Base-by-base conservation (phyloP, 139 green algal genomes). In the Haematococcus sp. region DNA sequence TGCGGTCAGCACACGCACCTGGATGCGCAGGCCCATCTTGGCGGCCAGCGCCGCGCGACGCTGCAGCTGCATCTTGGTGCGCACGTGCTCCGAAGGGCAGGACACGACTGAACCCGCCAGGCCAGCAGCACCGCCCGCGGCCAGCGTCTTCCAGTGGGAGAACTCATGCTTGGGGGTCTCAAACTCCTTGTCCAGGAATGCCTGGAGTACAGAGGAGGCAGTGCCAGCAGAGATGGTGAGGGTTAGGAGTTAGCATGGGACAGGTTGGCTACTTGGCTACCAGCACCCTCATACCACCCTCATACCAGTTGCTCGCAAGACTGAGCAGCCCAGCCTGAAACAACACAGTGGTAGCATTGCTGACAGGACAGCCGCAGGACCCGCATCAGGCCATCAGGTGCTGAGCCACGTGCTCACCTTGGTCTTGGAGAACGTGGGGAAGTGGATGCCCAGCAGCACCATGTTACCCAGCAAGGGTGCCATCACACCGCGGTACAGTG, bases 31-130 rank as follows among this genome's bases (percentile, higher is more conserved):
- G 30, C 61, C 61, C 61, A 68, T 49, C 61, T 68, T 68, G 61
- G 61, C 61, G 7, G 61, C 31, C 61, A 68, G 61, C 17, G 23
- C 9, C 17, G 61, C 61, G 4, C 61, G 61, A 9, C 61, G 61
- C 61, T 68, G 61, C 61, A 68, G 61, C 61, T 49, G 33, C 61
- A 68, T 68, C 32, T 68, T 68, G 31, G 61, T 68, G 4, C 61
- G 61, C 5, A 68, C 16, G 61, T 68, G 61, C 61, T 68, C 61
- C 4, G 32, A 52, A 7, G 61, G 61, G 61, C 61, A 68, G 30
- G 20, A 35, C 20, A 68, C 33, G 5, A 68, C 4, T 2, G 61
- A 68, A 5, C 61, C 61, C 4, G 61, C 61, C 61, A 68, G 61
- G 15, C 61, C 61, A 15, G 61, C 61, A 25, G 33, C 32, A 28